These are phyloP conservation scores for Scheffersomyces titani DNA, from an alignment of 1,139 yeast species.

Conservation along the genomic window DNA sequence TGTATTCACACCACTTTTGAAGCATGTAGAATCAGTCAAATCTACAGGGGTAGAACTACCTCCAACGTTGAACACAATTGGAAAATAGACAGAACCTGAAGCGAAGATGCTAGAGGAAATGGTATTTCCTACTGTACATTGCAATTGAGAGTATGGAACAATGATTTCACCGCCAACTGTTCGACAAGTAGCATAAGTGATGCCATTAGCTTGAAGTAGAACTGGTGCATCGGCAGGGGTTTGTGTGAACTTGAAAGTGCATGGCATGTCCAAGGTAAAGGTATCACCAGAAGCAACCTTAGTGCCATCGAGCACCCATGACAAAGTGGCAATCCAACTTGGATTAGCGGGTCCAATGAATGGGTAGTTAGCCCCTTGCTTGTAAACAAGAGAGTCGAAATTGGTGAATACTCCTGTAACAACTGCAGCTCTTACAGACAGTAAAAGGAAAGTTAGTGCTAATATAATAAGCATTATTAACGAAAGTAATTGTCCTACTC, in stretches of 20 bases:
- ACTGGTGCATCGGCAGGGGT: constrained; percentile 1
- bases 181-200: constrained; percentile 9
- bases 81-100: constrained; percentile 23
- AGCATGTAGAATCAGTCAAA: constrained; percentile 18
- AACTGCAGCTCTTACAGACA: neutral
- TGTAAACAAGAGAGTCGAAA: constrained; percentile 3
- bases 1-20: constrained; percentile 21
- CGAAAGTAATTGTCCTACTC: neutral
- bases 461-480: neutral
- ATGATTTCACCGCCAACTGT: constrained; percentile 6
- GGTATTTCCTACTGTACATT: constrained; percentile 5
- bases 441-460: neutral
- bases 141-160: constrained; percentile 4
- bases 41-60: constrained; percentile 18
- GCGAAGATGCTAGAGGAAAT: constrained; percentile 2
- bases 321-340: constrained; percentile 8
- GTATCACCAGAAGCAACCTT: constrained; percentile 7
- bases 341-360: constrained; percentile 3
- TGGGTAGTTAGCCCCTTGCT: constrained; percentile 1
- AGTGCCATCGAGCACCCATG: constrained; percentile 8
- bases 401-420: constrained; percentile 10
- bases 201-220: constrained; percentile 2
- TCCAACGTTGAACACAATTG: constrained; percentile 28
- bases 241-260: constrained; percentile 7
- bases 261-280: constrained; percentile 7